phyloP scores from a whole-genome alignment of 2,329 filamentous ascomycete species.

The Herpotrichia juniperi region DNA sequence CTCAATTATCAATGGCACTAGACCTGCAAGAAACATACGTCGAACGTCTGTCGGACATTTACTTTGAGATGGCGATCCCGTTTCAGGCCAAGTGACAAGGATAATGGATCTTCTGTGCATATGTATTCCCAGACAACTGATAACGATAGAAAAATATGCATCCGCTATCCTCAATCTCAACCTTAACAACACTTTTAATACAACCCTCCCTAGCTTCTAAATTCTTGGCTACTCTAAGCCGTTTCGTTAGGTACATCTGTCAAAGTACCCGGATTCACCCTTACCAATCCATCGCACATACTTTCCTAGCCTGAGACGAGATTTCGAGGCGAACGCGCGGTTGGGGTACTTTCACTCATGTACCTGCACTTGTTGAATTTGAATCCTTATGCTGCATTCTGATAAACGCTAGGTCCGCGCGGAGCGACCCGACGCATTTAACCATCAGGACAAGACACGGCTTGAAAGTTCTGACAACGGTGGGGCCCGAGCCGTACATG shows the following conservation, averaged over 20 bases:
- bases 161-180: conserved; percentile 2
- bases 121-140: conserved; percentile 12
- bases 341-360: conserved; percentile 9
- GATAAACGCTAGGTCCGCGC: conserved; percentile 12
- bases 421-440: conserved; percentile 18
- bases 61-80: conserved; percentile 18
- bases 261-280: conserved; percentile 7
- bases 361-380: conserved; percentile 9
- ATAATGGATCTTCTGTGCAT: conserved; percentile 8
- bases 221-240: background rate
- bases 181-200: background rate
- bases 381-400: conserved; percentile 1
- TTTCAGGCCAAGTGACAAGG: conserved; percentile 21
- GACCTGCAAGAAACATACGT: conserved; percentile 20
- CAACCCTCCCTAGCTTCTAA: background rate
- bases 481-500: conserved; percentile 13
- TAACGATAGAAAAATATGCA: conserved; percentile 24
- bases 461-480: conserved; percentile 14
- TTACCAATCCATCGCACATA: background rate
- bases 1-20: conserved; percentile 2
- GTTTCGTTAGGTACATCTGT: conserved; percentile 4
- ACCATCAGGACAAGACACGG: conserved; percentile 5
- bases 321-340: background rate
- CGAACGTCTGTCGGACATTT: conserved; percentile 20
- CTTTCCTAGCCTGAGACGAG: conserved; percentile 1